These are phyloP conservation scores for Vachellia pachyceras DNA, from an alignment of 306 rosid species.

Conservation along the genomic window DNA sequence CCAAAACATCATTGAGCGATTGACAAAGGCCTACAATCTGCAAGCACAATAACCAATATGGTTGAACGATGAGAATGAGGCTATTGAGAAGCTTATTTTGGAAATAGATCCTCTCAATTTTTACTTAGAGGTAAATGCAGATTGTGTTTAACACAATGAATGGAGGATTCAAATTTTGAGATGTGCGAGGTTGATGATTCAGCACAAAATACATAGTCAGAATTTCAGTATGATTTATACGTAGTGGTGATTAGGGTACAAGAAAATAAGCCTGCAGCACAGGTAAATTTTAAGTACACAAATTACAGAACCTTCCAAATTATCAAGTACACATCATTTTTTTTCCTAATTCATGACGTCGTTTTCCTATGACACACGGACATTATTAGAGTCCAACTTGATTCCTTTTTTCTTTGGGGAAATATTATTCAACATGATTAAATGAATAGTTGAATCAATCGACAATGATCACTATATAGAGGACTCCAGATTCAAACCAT, in stretches of 20 bases:
- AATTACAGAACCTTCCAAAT: too few species aligned
- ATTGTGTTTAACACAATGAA: background rate
- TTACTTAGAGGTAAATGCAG: background rate
- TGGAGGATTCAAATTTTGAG: background rate
- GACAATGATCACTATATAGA: background rate
- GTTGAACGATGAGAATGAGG: background rate
- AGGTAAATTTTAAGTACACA: too few species aligned
- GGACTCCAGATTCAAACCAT: background rate
- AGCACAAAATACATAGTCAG: too few species aligned
- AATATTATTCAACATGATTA: background rate
- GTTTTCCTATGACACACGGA: background rate
- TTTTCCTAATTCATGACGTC: background rate
- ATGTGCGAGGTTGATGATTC: too few species aligned
- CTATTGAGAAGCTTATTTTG: background rate
- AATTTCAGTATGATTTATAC: too few species aligned
- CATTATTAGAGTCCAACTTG: too few species aligned
- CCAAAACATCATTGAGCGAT: constrained; percentile 91
- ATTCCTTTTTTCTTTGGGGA: background rate
- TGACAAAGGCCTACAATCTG: constrained; percentile 98
- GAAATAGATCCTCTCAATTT: background rate
- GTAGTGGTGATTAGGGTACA: too few species aligned
- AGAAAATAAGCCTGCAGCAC: too few species aligned
- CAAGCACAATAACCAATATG: constrained; percentile 29
- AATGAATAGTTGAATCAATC: constrained; percentile 13
- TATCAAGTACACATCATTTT: background rate